Base-by-base conservation (phyloP, 2,329 filamentous ascomycete genomes). In the Fusarium miscanthi region DNA sequence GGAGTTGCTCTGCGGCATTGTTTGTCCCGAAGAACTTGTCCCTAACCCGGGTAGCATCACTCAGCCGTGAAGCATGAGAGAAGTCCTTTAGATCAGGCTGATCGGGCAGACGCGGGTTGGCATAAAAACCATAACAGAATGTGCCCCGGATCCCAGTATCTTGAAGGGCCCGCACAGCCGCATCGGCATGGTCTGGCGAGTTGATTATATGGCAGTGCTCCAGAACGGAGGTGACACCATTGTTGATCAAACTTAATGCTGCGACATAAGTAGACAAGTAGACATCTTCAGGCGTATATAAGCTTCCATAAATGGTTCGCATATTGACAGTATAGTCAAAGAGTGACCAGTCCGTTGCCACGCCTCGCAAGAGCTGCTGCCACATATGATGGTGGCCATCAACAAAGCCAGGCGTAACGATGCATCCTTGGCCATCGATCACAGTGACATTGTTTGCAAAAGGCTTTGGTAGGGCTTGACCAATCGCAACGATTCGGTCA, bases 141-240 rank as follows among this genome's bases (percentile, higher is more conserved):
- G 41, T 38, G 13, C 42, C 56, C 2, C 56, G 2, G 8, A 59
- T 40, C 1, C 42, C 25, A 12, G 42, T 23, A 10, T 40, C 42
- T 5, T 14, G 41, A 2, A 49, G 33, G 10, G 31, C 33, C 27
- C 6, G 7, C 0, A 59, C 25, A 17, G 33, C 56, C 2, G 56
- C 42, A 19, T 49, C 21, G 4, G 42, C 41, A 23, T 59, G 56
- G 12, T 59, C 19, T 2, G 56, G 25, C 2, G 56, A 59, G 8
- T 59, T 49, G 14, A 59, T 59, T 12, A 49, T 59, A 30, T 59
- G 56, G 5, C 41, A 48, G n/a, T 59, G 42, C 13, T 59, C 56
- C 2, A 40, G 31, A 9, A 59, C 33, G 6, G 19, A 48, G 19
- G 56, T 59, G 2, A 49, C 25, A 8, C 56, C 56, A 6, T 49